Base-by-base conservation (phyloP, 305 asterid genomes). In the Petunia hybrid region DNA sequence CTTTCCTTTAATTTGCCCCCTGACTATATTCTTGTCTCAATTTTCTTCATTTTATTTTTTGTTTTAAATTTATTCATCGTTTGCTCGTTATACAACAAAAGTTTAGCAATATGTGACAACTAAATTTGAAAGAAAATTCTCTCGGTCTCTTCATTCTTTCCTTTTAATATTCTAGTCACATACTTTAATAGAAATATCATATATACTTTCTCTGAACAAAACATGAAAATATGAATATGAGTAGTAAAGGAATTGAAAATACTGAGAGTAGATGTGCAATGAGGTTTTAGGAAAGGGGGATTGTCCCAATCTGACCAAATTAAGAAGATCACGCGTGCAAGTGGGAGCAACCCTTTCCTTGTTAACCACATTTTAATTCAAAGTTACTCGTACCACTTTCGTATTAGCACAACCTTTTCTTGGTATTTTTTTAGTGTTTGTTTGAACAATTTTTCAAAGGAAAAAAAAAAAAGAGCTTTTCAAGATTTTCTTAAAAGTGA, bases 301-400 rank as follows among this genome's bases (percentile, higher is more conserved):
- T 35, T 14, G 45, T 73, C 51, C 35, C 43, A 35, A 16, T 73
- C 51, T 51, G 46, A 73, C 62, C 78, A 48, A 48, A 48, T 5
- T 73, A 35, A 48, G 62, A 73, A 70, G 60, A 73, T 51, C 35
- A 73, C 51, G 62, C 48, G 51, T 48, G 62, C 35, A 45, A 70
- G 38, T 8, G 22, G 76, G 41, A 41, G 16, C 9, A 9, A 0
- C 51, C 6, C 2, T 13, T 22, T 35, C 35, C 35, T 8, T 69
- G 45, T 8, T 40, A 9, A 69, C 59, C 41, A 22, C 41, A 69
- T 69, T 69, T 69, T 69, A 5, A 22, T 43, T 16, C 77, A 69
- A 69, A 2, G 10, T 69, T 14, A 51, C 57, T 9, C 10, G 12
- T 10, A 51, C 41, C 6, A 12, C 7, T 67, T 6, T n/a, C 53